Percentiles rank a stretch among this genome's conserved stretches.
phyloP scores from a whole-genome alignment of 768 basidiomycete genomes.

The Phlebiopsis gigantea region DNA sequence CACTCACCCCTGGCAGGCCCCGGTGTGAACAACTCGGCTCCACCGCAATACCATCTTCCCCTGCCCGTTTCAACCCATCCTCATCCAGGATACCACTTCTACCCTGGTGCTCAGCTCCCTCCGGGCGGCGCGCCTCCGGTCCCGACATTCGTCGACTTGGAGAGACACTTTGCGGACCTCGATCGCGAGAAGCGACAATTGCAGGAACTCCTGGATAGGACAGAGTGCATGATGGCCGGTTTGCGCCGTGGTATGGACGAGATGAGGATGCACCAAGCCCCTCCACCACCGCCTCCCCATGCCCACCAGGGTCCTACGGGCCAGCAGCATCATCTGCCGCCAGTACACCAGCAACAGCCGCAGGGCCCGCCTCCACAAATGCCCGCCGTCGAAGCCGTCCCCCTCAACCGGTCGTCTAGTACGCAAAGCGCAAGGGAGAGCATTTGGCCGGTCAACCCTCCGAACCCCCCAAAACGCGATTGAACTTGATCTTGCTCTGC shows the following conservation, averaged over 20 bases:
- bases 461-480: slow-evolving; percentile 13
- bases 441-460: slow-evolving; percentile 28
- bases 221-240: slow-evolving; percentile 66
- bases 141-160: slow-evolving; percentile 56
- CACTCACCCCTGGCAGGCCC: slow-evolving; percentile 61
- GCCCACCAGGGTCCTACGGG: not conserved
- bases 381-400: slow-evolving; percentile 18
- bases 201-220: slow-evolving; percentile 72
- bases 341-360: slow-evolving; percentile 1
- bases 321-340: slow-evolving; percentile 5
- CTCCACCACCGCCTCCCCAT: not conserved
- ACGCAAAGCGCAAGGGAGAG: slow-evolving; percentile 22
- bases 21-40: slow-evolving; percentile 24
- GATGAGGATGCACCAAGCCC: slow-evolving; percentile 37
- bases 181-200: slow-evolving; percentile 55
- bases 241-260: slow-evolving; percentile 75
- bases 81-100: slow-evolving; percentile 11
- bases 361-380: slow-evolving; percentile 10
- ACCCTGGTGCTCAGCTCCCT: slow-evolving; percentile 7
- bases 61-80: slow-evolving; percentile 46
- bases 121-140: slow-evolving; percentile 20
- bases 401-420: slow-evolving; percentile 20
- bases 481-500: not conserved
- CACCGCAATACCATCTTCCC: slow-evolving; percentile 20
- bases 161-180: slow-evolving; percentile 65